These are phyloP conservation scores for Geranomyces michiganensis DNA, from an alignment of 192 early-diverging fungal genomes.

Conservation along the genomic window DNA sequence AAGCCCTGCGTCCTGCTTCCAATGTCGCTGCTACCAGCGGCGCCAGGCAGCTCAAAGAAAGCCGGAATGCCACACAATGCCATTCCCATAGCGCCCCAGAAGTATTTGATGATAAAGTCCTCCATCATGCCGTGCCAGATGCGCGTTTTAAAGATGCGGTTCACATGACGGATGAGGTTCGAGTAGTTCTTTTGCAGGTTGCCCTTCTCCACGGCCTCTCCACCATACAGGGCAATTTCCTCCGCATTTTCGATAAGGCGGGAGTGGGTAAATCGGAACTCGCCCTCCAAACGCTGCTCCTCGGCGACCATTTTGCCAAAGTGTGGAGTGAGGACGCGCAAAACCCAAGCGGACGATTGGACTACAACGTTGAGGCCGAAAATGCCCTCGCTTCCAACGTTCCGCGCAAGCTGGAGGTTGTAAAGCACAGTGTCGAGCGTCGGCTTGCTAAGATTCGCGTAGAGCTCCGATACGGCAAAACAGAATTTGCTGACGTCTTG, in stretches of 20 bases:
- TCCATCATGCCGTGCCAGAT: constrained; percentile 95
- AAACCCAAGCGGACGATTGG: constrained; percentile 72
- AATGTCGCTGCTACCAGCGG: constrained; percentile 25
- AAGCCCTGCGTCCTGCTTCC: constrained; percentile 53
- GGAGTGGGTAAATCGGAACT: constrained; percentile 93
- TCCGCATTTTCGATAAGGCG: constrained; percentile 95
- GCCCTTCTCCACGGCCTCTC: constrained; percentile 81
- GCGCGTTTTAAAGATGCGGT: constrained; percentile 79
- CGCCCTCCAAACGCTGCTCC: constrained; percentile 88
- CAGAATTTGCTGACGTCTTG: constrained; percentile 93
- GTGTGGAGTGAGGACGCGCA: constrained; percentile 87
- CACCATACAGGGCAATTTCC: constrained; percentile 91
- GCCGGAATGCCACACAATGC: constrained; percentile 86
- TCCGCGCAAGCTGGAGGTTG: constrained; percentile 83
- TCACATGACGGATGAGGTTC: constrained; percentile 83
- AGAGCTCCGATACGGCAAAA: constrained; percentile 80
- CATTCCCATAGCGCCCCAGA: constrained; percentile 92
- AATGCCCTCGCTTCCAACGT: constrained; percentile 82
- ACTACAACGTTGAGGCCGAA: constrained; percentile 81
- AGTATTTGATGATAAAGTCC: constrained; percentile 98
- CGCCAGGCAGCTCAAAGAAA: constrained; percentile 58
- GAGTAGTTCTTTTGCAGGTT: constrained; percentile 78
- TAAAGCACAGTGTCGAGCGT: constrained; percentile 92
- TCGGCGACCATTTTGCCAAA: constrained; percentile 95
- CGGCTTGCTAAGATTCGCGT: constrained; percentile 92